These are phyloP conservation scores for Microsporum ferrugineum DNA, from an alignment of 2,329 filamentous ascomycete species.

Conservation along the genomic window DNA sequence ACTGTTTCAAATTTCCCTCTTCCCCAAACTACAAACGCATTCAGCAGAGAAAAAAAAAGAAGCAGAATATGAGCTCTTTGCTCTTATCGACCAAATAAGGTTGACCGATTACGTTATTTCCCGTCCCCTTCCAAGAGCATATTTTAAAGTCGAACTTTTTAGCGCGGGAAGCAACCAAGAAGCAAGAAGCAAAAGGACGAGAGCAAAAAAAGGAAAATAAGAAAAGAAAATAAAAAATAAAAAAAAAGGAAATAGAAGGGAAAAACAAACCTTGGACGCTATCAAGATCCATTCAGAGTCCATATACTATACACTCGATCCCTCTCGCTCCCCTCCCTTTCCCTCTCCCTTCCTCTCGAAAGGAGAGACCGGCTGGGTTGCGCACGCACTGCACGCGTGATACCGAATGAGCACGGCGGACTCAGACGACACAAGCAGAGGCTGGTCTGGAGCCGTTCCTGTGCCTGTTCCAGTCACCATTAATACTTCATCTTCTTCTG, in stretches of 20 bases:
- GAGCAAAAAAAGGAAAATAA: background rate
- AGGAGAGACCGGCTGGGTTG: background rate
- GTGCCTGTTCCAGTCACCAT: background rate
- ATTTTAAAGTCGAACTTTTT: conserved; percentile 1
- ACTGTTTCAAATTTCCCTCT: background rate
- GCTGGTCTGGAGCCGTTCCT: conserved; percentile 1
- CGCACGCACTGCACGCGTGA: conserved; percentile 1
- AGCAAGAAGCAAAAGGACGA: background rate
- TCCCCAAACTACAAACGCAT: background rate
- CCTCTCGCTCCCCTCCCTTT: background rate
- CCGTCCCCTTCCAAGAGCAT: background rate
- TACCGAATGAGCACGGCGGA: conserved; percentile 1
- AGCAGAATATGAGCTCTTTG: background rate
- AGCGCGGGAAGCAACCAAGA: background rate
- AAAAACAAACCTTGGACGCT: background rate
- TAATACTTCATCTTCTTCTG: background rate
- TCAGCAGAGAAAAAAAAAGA: no score
- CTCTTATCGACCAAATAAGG: background rate
- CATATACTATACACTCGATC: background rate
- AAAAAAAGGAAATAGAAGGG: background rate
- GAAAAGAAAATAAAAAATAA: background rate
- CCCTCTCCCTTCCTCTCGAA: background rate
- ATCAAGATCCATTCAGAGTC: conserved; percentile 1
- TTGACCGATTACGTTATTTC: conserved; percentile 5
- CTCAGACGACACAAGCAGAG: background rate